Evolutionary conservation across 495 filamentous ascomycete genomes (phyloP).

Genomic region (Trypethelium eluteriae): DNA sequence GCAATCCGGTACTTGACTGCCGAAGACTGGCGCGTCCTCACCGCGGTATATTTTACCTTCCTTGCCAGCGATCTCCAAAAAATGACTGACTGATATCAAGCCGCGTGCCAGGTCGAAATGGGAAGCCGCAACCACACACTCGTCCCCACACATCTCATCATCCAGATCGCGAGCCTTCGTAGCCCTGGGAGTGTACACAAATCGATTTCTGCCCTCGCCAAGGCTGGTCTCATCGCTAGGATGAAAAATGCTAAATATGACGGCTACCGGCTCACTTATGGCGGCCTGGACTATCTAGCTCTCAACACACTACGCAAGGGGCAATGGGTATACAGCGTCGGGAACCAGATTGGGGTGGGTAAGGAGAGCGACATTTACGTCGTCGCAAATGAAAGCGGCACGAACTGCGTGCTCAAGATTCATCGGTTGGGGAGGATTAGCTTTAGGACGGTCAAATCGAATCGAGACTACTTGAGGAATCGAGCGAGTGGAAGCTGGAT

Average conservation of each 20-base stretch:
- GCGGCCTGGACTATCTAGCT: conserved; percentile 92
- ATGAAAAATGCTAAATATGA: conserved; percentile 97
- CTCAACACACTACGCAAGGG: conserved; percentile 78
- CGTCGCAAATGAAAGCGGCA: conserved; percentile 55
- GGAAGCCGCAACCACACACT: conserved; percentile 95
- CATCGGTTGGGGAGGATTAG: conserved; percentile 92
- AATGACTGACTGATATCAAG: conserved; percentile 30
- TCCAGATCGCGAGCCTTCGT: conserved; percentile 70
- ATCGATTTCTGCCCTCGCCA: conserved; percentile 82
- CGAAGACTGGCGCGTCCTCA: conserved; percentile 93
- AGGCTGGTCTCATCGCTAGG: conserved; percentile 82
- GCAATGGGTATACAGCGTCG: conserved; percentile 76
- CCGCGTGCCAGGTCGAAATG: conserved; percentile 62
- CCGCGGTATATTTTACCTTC: conserved; percentile 57
- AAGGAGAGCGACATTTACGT: conserved; percentile 97
- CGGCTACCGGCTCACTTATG: conserved; percentile 94
- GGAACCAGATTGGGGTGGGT: conserved; percentile 90
- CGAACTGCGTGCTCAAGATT: conserved; percentile 77
- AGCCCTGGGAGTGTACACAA: conserved; percentile 79
- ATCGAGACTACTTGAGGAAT: conserved; percentile 90
- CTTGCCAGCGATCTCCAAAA: conserved; percentile 27
- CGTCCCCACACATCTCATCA: conserved; percentile 83
- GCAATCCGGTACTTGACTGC: conserved; percentile 80
- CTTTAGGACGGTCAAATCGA: conserved; percentile 90
- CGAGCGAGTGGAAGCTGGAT: conserved; percentile 78